Evolutionary conservation across 148 eudicot species (phyloP).

Genomic region (Rhododendron williamsianum): DNA sequence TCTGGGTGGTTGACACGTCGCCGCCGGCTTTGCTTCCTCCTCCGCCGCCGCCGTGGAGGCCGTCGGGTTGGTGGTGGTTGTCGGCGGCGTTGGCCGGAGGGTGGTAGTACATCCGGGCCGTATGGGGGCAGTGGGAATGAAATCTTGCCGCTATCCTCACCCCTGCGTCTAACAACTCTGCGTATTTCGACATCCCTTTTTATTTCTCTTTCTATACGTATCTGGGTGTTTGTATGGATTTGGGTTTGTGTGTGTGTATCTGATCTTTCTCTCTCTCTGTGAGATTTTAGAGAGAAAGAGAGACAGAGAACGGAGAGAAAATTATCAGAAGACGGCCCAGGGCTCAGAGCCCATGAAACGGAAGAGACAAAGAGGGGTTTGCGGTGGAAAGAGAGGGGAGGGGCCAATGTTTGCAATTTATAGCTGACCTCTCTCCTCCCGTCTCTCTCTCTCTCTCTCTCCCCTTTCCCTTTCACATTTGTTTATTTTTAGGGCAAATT

Average conservation of each 20-base stretch:
- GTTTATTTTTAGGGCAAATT: not conserved
- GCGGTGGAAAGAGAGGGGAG: not conserved
- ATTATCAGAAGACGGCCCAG: not conserved
- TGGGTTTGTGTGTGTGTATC: not conserved
- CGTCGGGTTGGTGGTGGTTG: not conserved
- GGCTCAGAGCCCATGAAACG: not conserved
- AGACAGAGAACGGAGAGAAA: not conserved
- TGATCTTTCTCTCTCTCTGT: not conserved
- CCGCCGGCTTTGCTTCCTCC: not conserved
- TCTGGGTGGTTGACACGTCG: not conserved
- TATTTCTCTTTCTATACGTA: not conserved
- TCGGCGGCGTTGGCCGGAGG: not conserved
- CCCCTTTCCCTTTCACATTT: not conserved
- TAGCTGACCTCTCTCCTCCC: not conserved
- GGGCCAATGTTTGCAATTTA: not conserved
- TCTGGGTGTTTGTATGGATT: not conserved
- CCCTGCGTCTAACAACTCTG: not conserved
- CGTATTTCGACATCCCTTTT: not conserved
- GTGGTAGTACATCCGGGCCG: slow-evolving; percentile 5
- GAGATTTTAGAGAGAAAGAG: not conserved
- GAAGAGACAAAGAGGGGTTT: not conserved
- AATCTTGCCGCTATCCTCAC: not conserved
- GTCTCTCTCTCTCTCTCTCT: not conserved
- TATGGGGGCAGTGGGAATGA: slow-evolving; percentile 8
- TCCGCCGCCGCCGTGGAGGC: not conserved